A percentile compares a stretch with the other conserved stretches of the same genome.
These are phyloP conservation scores for Penicillium psychrosexuale DNA, from an alignment of 2,329 filamentous ascomycete genomes.

Conservation along the genomic window DNA sequence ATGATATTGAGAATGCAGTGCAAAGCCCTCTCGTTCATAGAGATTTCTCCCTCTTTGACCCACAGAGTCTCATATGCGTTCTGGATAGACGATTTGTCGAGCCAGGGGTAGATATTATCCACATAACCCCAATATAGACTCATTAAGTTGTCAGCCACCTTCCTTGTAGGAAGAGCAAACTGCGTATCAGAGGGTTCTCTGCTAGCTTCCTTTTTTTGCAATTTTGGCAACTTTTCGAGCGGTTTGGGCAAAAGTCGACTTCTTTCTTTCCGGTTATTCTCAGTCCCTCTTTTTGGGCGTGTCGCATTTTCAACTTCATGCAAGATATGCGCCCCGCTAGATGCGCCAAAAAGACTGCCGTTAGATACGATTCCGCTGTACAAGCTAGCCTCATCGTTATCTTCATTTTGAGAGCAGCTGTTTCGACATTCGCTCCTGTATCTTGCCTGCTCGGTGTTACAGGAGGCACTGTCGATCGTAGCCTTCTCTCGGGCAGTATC, in stretches of 20 bases:
- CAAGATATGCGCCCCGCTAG: constrained; percentile 1
- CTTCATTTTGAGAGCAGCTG: background rate
- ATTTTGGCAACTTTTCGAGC: background rate
- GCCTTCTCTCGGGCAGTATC: background rate
- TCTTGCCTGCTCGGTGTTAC: background rate
- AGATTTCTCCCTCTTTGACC: background rate
- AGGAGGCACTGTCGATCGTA: background rate
- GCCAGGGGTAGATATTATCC: constrained; percentile 6
- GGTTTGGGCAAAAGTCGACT: background rate
- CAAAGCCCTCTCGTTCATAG: constrained; percentile 11
- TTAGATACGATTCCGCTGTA: background rate
- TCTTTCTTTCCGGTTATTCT: background rate
- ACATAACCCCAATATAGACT: constrained; percentile 7
- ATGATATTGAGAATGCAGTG: constrained; percentile 16
- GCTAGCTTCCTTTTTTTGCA: background rate
- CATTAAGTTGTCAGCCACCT: constrained; percentile 3
- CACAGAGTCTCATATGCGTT: constrained; percentile 3
- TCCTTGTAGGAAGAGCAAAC: background rate
- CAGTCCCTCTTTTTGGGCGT: background rate
- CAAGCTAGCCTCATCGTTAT: background rate
- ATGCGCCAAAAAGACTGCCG: constrained; percentile 5
- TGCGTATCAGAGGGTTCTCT: background rate
- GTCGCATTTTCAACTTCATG: background rate
- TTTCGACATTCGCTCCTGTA: background rate
- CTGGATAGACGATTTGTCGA: constrained; percentile 1